phyloP scores from a whole-genome alignment of 2,329 filamentous ascomycete species.

The Penicillium sp. region DNA sequence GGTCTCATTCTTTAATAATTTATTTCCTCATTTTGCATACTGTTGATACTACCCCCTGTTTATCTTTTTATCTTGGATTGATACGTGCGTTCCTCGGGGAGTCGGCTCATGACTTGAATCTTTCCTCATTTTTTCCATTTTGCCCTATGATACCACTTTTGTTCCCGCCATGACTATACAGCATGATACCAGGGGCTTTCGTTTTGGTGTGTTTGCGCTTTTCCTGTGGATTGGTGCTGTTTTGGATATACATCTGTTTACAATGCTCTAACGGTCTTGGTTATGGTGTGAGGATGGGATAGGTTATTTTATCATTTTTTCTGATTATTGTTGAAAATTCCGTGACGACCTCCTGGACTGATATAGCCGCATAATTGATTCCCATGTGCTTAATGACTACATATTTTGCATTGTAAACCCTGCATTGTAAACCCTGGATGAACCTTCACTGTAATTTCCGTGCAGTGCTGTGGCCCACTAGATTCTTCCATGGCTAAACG shows the following conservation, averaged over 20 bases:
- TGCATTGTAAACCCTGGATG: background rate
- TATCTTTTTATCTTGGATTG: slow-evolving; percentile 4
- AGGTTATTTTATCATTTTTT: slow-evolving; percentile 1
- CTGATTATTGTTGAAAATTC: slow-evolving; percentile 3
- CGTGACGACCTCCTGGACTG: slow-evolving; percentile 10
- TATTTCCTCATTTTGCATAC: background rate
- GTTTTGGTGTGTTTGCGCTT: slow-evolving; percentile 23
- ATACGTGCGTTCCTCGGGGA: slow-evolving; percentile 6
- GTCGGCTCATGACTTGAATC: slow-evolving; percentile 13
- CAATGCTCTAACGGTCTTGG: slow-evolving; percentile 18
- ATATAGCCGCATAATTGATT: slow-evolving; percentile 17
- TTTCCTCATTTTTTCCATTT: slow-evolving; percentile 9
- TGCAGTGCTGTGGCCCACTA: background rate
- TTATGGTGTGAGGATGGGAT: slow-evolving; percentile 17
- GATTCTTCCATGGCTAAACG: slow-evolving; percentile 1
- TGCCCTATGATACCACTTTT: slow-evolving; percentile 42
- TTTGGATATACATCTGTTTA: slow-evolving; percentile 22
- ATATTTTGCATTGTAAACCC: background rate
- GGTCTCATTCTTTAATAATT: background rate
- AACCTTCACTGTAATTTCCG: background rate
- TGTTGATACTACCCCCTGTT: background rate
- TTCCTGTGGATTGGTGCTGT: slow-evolving; percentile 13
- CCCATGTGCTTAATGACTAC: slow-evolving; percentile 11
- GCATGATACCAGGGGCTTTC: slow-evolving; percentile 34
- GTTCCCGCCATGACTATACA: slow-evolving; percentile 36